phyloP scores from a whole-genome alignment of 2,329 filamentous ascomycete species.

The Epicoccum sorghinum region DNA sequence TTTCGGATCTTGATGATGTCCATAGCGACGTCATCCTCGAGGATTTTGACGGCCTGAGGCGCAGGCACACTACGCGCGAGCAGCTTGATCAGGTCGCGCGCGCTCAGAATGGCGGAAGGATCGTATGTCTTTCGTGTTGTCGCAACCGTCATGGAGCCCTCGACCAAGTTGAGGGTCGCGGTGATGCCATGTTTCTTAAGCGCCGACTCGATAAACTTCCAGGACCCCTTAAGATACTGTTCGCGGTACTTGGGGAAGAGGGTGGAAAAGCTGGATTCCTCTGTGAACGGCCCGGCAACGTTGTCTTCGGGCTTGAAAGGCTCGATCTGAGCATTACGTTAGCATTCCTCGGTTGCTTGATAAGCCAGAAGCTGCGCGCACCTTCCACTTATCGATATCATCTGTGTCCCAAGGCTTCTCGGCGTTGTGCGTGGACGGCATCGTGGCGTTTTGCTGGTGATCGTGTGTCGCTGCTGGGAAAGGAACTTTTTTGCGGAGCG shows the following conservation, averaged over 20 bases:
- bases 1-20: slow-evolving; percentile 96
- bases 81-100: slow-evolving; percentile 91
- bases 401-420: slow-evolving; percentile 83
- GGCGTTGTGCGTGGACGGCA: slow-evolving; percentile 88
- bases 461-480: background rate
- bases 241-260: slow-evolving; percentile 97
- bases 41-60: slow-evolving; percentile 89
- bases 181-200: slow-evolving; percentile 88
- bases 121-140: slow-evolving; percentile 92
- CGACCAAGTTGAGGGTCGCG: slow-evolving; percentile 90
- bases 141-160: slow-evolving; percentile 96
- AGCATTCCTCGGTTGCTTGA: background rate
- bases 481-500: slow-evolving; percentile 1
- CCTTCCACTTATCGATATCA: slow-evolving; percentile 97
- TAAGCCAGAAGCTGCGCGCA: slow-evolving; percentile 34
- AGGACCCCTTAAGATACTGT: slow-evolving; percentile 88
- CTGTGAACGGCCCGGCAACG: slow-evolving; percentile 79
- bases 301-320: slow-evolving; percentile 88
- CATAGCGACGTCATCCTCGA: slow-evolving; percentile 88
- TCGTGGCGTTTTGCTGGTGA: slow-evolving; percentile 46
- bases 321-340: slow-evolving; percentile 63
- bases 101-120: slow-evolving; percentile 90
- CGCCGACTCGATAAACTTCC: slow-evolving; percentile 86
- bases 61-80: slow-evolving; percentile 84
- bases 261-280: slow-evolving; percentile 88